Percentiles rank a stretch among this genome's conserved stretches.
These are phyloP conservation scores for Neobulgaria alba DNA, from an alignment of 2,329 filamentous ascomycete species.

Conservation along the genomic window DNA sequence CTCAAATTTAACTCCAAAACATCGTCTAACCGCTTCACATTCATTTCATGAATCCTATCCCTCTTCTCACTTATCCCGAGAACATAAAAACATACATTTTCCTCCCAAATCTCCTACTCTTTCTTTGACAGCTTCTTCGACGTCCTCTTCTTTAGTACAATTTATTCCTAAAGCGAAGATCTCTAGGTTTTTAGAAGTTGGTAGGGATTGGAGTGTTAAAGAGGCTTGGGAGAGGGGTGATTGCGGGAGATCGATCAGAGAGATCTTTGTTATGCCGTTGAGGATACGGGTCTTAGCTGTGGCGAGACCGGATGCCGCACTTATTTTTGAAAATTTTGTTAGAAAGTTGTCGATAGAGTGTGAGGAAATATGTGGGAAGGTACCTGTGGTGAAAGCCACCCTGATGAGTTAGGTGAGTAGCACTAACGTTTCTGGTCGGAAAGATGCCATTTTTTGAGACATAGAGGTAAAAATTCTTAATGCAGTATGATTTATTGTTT, in stretches of 20 bases:
- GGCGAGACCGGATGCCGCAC: constrained; percentile 17
- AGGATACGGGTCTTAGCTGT: constrained; percentile 13
- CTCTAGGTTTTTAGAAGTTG: neutral
- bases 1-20: constrained; percentile 30
- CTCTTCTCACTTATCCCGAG: constrained; percentile 27
- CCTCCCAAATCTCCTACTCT: constrained; percentile 42
- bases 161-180: constrained; percentile 9
- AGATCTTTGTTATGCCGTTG: constrained; percentile 15
- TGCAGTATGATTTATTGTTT: too few species aligned
- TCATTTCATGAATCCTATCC: constrained; percentile 19
- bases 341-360: neutral
- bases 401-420: constrained; percentile 3
- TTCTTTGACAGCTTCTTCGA: constrained; percentile 14
- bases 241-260: constrained; percentile 14
- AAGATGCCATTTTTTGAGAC: constrained; percentile 6
- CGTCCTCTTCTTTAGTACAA: constrained; percentile 12
- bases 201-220: neutral
- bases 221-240: constrained; percentile 1
- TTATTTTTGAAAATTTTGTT: constrained; percentile 5
- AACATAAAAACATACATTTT: constrained; percentile 45
- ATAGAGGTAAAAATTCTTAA: too few species aligned
- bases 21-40: constrained; percentile 17
- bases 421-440: constrained; percentile 11
- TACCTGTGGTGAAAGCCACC: constrained; percentile 20
- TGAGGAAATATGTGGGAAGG: neutral